phyloP scores from a whole-genome alignment of 1,284 basidiomycete genomes.

The Ceratobasidium sp. region DNA sequence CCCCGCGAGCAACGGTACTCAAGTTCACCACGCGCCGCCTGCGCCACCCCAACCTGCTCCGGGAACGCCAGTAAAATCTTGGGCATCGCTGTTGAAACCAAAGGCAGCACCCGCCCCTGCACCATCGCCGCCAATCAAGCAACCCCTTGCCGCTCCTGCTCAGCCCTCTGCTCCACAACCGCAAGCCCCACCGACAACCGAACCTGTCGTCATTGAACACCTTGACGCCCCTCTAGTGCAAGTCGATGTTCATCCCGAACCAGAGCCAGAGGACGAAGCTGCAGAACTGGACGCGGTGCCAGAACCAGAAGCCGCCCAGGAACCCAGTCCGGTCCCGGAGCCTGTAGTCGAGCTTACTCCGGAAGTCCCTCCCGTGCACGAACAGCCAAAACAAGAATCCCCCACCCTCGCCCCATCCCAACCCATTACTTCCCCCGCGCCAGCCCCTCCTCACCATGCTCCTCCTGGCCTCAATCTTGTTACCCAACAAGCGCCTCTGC shows the following conservation, averaged over 20 bases:
- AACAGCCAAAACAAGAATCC: slow-evolving; percentile 52
- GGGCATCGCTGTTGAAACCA: slow-evolving; percentile 28
- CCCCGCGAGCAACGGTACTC: slow-evolving; percentile 68
- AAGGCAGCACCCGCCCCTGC: slow-evolving; percentile 53
- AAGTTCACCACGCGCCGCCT: slow-evolving; percentile 11
- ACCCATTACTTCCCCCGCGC: slow-evolving; percentile 34
- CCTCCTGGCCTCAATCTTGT: slow-evolving; percentile 41
- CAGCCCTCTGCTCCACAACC: slow-evolving; percentile 51
- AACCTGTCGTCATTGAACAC: neutral
- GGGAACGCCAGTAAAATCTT: slow-evolving; percentile 6
- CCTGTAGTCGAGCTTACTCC: slow-evolving; percentile 49
- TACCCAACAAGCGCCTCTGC: neutral
- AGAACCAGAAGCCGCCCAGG: slow-evolving; percentile 18
- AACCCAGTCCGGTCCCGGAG: neutral
- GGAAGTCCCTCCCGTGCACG: slow-evolving; percentile 54
- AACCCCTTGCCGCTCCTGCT: slow-evolving; percentile 38
- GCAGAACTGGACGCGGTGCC: neutral
- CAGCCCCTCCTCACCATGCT: slow-evolving; percentile 42
- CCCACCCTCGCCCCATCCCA: neutral
- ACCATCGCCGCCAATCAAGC: slow-evolving; percentile 50
- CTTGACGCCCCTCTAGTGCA: slow-evolving; percentile 8
- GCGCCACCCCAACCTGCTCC: slow-evolving; percentile 12
- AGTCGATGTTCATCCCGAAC: slow-evolving; percentile 2
- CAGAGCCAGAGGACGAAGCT: neutral
- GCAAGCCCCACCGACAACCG: slow-evolving; percentile 13